Percentiles rank a stretch among this genome's conserved stretches.
Evolutionary conservation across 176 grass and related monocot genomes (phyloP).

Genomic region (Oryza glaberrima): DNA sequence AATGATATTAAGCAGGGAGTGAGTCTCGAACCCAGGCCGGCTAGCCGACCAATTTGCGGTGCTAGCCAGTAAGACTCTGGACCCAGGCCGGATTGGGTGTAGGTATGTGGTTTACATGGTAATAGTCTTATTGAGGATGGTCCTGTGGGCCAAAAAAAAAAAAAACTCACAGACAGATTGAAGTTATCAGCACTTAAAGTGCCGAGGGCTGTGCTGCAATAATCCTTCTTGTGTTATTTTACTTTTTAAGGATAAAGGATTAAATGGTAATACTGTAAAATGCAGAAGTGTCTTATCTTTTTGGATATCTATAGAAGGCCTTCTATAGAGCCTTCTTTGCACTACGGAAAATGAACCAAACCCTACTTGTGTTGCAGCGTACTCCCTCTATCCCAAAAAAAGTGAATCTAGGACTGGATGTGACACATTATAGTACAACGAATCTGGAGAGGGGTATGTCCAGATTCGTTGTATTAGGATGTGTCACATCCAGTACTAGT

Average conservation of each 20-base stretch:
- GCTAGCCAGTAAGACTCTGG: no score
- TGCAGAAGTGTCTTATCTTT: not conserved
- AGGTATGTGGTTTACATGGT: not conserved
- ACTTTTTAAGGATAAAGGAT: not conserved
- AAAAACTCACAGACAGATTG: not conserved
- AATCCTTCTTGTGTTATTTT: not conserved
- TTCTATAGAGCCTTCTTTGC: not conserved
- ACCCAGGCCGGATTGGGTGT: not conserved
- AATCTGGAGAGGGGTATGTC: no score
- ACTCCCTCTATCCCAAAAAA: no score
- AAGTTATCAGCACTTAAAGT: not conserved
- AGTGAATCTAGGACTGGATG: no score
- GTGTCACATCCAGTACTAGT: no score
- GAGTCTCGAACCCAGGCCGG: no score
- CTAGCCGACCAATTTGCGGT: no score
- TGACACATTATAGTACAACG: no score
- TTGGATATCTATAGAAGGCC: not conserved
- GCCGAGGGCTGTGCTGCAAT: not conserved
- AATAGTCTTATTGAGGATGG: not conserved
- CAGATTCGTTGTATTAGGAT: no score
- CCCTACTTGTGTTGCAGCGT: not conserved
- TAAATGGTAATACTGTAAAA: not conserved
- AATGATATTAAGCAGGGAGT: no score
- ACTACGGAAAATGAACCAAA: constrained; percentile 24
- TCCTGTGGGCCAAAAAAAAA: not conserved